A percentile compares a stretch with the other conserved stretches of the same genome.
Conservation (phyloP, 2,329 filamentous ascomycete genomes). For the Alternaria viburni region DNA sequence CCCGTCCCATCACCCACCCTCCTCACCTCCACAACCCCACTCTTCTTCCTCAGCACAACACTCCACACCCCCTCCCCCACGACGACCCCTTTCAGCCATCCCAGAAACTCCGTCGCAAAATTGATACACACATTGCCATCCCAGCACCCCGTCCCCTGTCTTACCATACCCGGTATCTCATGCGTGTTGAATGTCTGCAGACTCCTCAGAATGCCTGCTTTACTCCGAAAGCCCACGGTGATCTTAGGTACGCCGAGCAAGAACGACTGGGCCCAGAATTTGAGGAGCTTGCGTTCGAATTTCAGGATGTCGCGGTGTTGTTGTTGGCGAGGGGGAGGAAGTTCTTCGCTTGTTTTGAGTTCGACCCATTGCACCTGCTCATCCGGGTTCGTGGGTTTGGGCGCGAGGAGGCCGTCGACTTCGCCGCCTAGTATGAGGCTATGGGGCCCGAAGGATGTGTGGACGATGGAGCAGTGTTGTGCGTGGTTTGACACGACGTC, state of each 20-base stretch:
- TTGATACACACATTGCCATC: constrained; percentile 94
- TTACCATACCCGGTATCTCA: constrained; percentile 77
- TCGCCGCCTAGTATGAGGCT: constrained; percentile 86
- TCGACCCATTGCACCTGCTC: constrained; percentile 84
- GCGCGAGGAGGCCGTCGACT: constrained; percentile 73
- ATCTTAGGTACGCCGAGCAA: constrained; percentile 91
- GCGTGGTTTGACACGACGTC: constrained; percentile 84
- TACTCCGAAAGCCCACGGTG: constrained; percentile 84
- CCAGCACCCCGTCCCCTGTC: constrained; percentile 74
- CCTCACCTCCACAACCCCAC: constrained; percentile 73
- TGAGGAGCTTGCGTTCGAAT: constrained; percentile 89
- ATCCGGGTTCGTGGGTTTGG: constrained; percentile 24
- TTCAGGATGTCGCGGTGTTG: constrained; percentile 71
- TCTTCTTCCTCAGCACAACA: constrained; percentile 70
- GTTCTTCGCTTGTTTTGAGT: constrained; percentile 84
- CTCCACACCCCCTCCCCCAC: constrained; percentile 78
- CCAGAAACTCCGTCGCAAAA: constrained; percentile 78
- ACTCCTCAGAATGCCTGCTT: constrained; percentile 71
- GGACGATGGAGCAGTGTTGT: constrained; percentile 94
- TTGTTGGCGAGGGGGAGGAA: constrained; percentile 52
- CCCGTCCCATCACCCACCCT: constrained; percentile 78
- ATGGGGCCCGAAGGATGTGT: constrained; percentile 80
- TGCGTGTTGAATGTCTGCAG: constrained; percentile 82
- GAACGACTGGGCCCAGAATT: constrained; percentile 97
- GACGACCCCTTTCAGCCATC: constrained; percentile 72